Evolutionary conservation across 2,329 filamentous ascomycete genomes (phyloP).

Genomic region (Neofusicoccum cordaticola): DNA sequence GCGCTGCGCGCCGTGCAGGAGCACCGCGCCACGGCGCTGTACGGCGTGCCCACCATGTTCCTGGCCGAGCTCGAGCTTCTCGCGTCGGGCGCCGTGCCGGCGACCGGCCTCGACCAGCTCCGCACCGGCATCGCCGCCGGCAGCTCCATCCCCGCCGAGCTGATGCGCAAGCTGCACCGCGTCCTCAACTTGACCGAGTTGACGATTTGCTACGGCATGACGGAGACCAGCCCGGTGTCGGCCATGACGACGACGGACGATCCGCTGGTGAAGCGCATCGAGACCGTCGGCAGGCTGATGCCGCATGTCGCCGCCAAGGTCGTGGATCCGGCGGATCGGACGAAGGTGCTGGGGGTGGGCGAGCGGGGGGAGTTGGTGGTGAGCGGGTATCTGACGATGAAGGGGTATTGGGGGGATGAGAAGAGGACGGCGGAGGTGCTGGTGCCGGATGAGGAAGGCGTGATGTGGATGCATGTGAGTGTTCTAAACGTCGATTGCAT

Average conservation of each 20-base stretch:
- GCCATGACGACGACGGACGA: conserved; percentile 81
- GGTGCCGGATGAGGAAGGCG: conserved; percentile 54
- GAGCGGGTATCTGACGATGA: conserved; percentile 84
- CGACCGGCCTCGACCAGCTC: conserved; percentile 60
- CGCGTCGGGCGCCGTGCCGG: conserved; percentile 45
- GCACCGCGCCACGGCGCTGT: conserved; percentile 66
- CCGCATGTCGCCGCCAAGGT: conserved; percentile 79
- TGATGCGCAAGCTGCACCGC: conserved; percentile 74
- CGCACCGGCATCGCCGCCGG: conserved; percentile 92
- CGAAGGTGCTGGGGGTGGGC: conserved; percentile 59
- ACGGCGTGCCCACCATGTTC: conserved; percentile 95
- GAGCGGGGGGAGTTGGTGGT: conserved; percentile 78
- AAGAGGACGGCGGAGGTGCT: conserved; percentile 67
- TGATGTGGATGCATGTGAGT: conserved; percentile 72
- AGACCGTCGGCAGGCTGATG: conserved; percentile 75
- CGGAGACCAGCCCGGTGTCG: conserved; percentile 73
- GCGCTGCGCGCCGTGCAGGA: conserved; percentile 64
- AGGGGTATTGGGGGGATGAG: conserved; percentile 81
- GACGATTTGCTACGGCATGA: conserved; percentile 97
- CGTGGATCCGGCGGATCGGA: conserved; percentile 65
- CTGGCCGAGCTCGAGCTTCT: conserved; percentile 81
- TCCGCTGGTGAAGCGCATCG: conserved; percentile 68
- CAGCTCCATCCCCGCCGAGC: conserved; percentile 73
- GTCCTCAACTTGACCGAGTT: conserved; percentile 74
- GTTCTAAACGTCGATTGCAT: neutral